A percentile compares a stretch with the other conserved stretches of the same genome.
Evolutionary conservation across 768 basidiomycete genomes (phyloP).

Genomic region (Boletus vinaceobasis): DNA sequence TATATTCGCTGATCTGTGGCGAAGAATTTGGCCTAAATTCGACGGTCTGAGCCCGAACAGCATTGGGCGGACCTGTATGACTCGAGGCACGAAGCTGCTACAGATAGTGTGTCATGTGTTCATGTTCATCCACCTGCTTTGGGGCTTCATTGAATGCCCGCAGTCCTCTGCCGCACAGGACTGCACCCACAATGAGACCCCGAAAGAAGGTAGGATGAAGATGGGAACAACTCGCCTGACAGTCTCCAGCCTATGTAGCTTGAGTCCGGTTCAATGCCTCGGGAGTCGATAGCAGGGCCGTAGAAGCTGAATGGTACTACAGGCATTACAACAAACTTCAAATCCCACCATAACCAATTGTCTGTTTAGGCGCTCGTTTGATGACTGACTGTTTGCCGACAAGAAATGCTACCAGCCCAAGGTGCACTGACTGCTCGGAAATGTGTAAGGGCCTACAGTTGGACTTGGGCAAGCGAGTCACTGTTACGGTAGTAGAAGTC

Average conservation of each 20-base stretch:
- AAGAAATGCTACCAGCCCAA: neutral
- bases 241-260: neutral
- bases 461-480: neutral
- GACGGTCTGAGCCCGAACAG: slow-evolving; percentile 1
- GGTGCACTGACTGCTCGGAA: neutral
- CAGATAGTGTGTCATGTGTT: neutral
- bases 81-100: neutral
- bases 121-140: too few relatives aligned
- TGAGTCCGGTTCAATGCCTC: too few relatives aligned
- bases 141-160: neutral
- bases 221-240: neutral
- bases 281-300: too few relatives aligned
- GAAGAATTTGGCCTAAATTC: neutral
- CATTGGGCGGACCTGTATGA: slow-evolving; percentile 11
- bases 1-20: neutral
- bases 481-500: neutral
- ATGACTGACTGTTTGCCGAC: too few relatives aligned
- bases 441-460: neutral
- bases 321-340: neutral
- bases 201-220: neutral
- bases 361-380: neutral
- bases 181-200: neutral
- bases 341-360: neutral
- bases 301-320: neutral
- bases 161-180: neutral